Evolutionary conservation across 805 yeast species (phyloP), one percentile per base, ranked within the genome.

Genomic region (Saccharomycopsis guyanensis): DNA sequence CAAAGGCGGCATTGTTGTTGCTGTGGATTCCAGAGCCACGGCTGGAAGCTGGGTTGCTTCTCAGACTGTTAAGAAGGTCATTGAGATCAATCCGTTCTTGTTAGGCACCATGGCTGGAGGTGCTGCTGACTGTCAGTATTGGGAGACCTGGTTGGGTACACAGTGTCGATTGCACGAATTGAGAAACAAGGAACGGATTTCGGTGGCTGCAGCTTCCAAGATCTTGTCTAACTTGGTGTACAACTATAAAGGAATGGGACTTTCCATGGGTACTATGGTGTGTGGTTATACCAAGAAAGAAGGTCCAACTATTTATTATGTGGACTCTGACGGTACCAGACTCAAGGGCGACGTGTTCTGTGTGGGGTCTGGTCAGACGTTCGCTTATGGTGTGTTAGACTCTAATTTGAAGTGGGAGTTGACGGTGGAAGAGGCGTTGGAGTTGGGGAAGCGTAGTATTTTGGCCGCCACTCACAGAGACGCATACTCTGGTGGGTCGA

Each of bases 31-130:
- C 37, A 80, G 98, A 66, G 98, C 98, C 49, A 85, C 97, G 6
- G 96, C 95, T 2, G 98, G 98, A 39, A 81, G 84, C 59, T 91
- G 97, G 97, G 83, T 93, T 57, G 97, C 97, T 18, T 88, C 97
- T 13, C 97, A 89, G 64, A 88, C 97, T 2, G 98, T 93, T 53
- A 91, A 91, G 67, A 93, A 93, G 66, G 98, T 93, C 46, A 88
- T 93, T 59, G 91, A 91, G 66, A 93, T 93, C 68, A 93, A 93
- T 66, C 96, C 97, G 45, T 84, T 86, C 64, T 68, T 93, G 54
- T 73, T 93, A 57, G 98, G 98, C 55, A 93, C 98, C 18, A 81
- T 93, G 96, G 98, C 98, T 29, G 98, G 98, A 68, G 97, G 97
- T 71, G 98, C 98, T 42, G 97, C 97, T 27, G 98, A 93, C 68